These are phyloP conservation scores for Chionographis japonica DNA, from an alignment of 106 monocot species.

Conservation along the genomic window DNA sequence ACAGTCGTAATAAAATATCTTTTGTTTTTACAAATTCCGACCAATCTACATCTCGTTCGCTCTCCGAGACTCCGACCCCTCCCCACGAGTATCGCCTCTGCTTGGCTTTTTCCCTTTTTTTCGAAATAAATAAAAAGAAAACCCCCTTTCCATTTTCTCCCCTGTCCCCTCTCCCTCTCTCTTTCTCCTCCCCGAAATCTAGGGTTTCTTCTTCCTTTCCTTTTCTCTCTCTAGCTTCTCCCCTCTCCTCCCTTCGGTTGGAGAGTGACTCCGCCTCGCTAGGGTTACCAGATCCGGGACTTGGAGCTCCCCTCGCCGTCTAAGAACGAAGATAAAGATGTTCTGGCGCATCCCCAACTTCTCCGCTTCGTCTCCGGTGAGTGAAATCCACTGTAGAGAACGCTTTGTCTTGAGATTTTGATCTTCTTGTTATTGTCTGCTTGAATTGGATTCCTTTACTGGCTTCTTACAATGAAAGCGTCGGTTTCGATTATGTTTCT, in stretches of 20 bases:
- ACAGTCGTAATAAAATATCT: no score
- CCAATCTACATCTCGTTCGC: no score
- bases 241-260: background rate
- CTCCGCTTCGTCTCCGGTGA: slow-evolving; percentile 8
- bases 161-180: background rate
- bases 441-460: background rate
- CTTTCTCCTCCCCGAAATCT: slow-evolving; percentile 8
- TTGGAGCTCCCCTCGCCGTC: background rate
- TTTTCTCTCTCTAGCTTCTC: no score
- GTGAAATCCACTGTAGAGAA: background rate
- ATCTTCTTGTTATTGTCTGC: background rate
- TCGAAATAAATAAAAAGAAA: background rate
- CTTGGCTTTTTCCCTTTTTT: background rate
- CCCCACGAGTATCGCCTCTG: no score
- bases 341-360: slow-evolving; percentile 17
- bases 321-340: background rate
- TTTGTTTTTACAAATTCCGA: no score
- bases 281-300: no score
- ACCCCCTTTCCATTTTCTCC: background rate
- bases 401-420: background rate
- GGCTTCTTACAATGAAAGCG: background rate
- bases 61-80: no score
- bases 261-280: background rate
- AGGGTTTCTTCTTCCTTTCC: slow-evolving; percentile 2
- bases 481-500: no score